These are phyloP conservation scores for Talaromyces sp. DNA, from an alignment of 2,329 filamentous ascomycete genomes.

Conservation along the genomic window DNA sequence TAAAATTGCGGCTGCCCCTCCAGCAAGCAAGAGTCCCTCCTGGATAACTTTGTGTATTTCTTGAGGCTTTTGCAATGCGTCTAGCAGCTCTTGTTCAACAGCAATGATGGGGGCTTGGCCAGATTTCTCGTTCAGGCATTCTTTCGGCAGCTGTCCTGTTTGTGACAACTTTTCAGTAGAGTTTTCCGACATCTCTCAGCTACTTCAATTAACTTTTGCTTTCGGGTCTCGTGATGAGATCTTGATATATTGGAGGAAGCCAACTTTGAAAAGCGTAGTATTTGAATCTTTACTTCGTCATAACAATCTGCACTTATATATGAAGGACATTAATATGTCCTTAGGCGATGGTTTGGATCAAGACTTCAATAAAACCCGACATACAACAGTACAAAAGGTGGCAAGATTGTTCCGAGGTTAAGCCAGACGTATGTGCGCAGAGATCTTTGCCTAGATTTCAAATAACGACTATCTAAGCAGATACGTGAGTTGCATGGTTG, in stretches of 20 bases:
- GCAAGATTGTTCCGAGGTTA: background rate
- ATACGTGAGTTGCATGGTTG: background rate
- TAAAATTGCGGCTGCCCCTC: constrained; percentile 38
- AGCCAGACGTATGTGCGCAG: background rate
- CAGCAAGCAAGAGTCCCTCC: constrained; percentile 37
- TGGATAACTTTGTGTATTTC: constrained; percentile 33
- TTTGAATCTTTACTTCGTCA: background rate
- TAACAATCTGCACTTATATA: background rate
- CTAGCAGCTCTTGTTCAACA: background rate
- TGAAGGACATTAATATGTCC: background rate
- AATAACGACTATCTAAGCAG: background rate
- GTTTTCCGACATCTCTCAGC: background rate
- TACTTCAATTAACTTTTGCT: background rate
- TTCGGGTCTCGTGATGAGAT: background rate
- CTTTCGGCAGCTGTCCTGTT: background rate
- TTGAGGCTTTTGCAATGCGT: constrained; percentile 24
- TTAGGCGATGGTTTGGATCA: background rate
- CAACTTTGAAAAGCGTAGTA: background rate
- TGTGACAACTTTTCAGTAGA: background rate
- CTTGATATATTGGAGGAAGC: background rate
- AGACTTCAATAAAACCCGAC: background rate
- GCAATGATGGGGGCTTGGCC: background rate
- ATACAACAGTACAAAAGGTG: background rate
- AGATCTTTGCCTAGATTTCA: background rate
- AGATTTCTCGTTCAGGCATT: background rate